Conservation (phyloP, 78 protist genomes). For the Dictyostelium citrinum region DNA sequence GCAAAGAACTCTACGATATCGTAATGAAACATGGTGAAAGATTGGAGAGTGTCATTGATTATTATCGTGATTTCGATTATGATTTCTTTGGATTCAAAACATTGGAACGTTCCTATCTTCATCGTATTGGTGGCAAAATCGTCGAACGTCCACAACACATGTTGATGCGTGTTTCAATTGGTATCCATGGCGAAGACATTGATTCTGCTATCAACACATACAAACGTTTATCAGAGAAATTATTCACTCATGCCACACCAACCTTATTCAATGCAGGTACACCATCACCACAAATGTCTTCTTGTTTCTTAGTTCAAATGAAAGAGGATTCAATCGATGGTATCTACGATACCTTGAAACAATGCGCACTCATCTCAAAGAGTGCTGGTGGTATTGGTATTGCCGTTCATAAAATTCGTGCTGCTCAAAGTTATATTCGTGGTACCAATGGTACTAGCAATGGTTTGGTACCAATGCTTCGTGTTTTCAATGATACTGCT, state of each 20-base stretch:
- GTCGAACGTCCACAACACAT: constrained; percentile 99
- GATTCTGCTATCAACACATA: constrained; percentile 93
- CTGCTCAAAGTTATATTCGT: constrained; percentile 91
- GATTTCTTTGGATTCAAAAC: constrained; percentile 98
- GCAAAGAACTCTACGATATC: constrained; percentile 83
- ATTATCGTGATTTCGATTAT: constrained; percentile 94
- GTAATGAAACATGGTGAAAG: constrained; percentile 77
- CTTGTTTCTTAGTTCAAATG: constrained; percentile 97
- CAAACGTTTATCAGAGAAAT: constrained; percentile 79
- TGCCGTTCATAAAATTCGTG: constrained; percentile 93
- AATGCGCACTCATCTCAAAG: constrained; percentile 94
- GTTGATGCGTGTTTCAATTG: constrained; percentile 98
- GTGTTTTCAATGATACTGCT: constrained; percentile 98
- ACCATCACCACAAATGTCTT: constrained; percentile 95
- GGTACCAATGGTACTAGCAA: constrained; percentile 95
- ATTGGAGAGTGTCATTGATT: constrained; percentile 87
- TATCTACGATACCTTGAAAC: constrained; percentile 97
- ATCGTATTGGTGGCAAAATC: constrained; percentile 74
- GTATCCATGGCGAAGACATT: constrained; percentile 92
- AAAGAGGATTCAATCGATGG: constrained; percentile 96
- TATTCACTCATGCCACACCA: constrained; percentile 98
- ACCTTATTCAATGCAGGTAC: constrained; percentile 98
- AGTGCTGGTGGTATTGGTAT: constrained; percentile 99
- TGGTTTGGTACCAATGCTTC: constrained; percentile 99
- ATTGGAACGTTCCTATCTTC: constrained; percentile 92